These are phyloP conservation scores for Parastagonospora avenae DNA, from an alignment of 2,329 filamentous ascomycete genomes.

Conservation along the genomic window DNA sequence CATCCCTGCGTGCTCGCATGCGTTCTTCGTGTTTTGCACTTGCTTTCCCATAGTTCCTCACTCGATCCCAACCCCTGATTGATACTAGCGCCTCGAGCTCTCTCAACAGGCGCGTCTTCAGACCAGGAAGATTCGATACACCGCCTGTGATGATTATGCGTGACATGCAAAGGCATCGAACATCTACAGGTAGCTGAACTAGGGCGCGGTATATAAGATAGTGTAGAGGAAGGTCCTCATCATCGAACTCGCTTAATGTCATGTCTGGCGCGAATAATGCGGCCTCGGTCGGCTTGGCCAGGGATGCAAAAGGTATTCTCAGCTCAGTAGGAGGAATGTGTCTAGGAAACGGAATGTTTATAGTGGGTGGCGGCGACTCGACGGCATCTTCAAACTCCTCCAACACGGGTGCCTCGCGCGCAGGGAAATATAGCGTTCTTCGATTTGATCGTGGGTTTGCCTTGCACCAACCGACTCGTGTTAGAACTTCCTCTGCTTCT, in stretches of 20 bases:
- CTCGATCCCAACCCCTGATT: constrained; percentile 75
- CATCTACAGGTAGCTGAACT: constrained; percentile 77
- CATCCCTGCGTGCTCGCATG: constrained; percentile 29
- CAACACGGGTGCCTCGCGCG: constrained; percentile 45
- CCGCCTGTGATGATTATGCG: constrained; percentile 87
- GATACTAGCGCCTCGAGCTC: constrained; percentile 73
- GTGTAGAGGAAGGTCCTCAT: constrained; percentile 82
- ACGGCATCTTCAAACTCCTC: constrained; percentile 51
- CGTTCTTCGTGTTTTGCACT: constrained; percentile 38
- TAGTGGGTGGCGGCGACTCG: constrained; percentile 37
- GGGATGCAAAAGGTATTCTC: constrained; percentile 68
- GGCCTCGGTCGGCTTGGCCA: constrained; percentile 76
- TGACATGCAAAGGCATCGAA: constrained; percentile 83
- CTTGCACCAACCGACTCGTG: constrained; percentile 77
- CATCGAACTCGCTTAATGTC: constrained; percentile 70
- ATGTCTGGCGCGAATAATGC: constrained; percentile 69
- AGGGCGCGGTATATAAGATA: constrained; percentile 77
- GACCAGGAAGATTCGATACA: constrained; percentile 75
- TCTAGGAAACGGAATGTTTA: constrained; percentile 42
- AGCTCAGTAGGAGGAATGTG: constrained; percentile 56
- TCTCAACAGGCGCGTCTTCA: constrained; percentile 76
- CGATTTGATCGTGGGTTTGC: constrained; percentile 35
- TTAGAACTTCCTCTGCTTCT: constrained; percentile 79
- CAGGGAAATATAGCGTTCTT: constrained; percentile 39
- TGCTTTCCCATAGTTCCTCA: constrained; percentile 71